These are phyloP conservation scores for Gynandropsis gynandra DNA, from an alignment of 345 rosid species.

Conservation along the genomic window DNA sequence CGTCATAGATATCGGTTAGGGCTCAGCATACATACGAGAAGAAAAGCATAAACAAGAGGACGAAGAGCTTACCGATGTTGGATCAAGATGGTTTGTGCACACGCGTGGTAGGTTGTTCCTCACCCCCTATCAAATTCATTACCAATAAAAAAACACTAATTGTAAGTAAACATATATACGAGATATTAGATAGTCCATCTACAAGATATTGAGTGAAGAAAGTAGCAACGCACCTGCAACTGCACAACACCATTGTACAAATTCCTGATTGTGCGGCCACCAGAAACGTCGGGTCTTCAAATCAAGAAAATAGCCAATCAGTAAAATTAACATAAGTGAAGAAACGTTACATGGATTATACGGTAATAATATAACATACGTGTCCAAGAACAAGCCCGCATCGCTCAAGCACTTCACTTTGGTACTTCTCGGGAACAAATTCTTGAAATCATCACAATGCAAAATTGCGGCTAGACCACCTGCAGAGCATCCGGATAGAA, in stretches of 20 bases:
- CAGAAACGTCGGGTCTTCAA: slow-evolving; percentile 71
- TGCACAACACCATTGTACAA: slow-evolving; percentile 67
- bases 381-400: slow-evolving; percentile 91
- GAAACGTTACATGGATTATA: slow-evolving; percentile 4
- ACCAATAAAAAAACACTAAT: no score
- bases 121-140: slow-evolving; percentile 38
- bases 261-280: slow-evolving; percentile 73
- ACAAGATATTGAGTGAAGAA: slow-evolving; percentile 1
- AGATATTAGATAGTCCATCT: no score
- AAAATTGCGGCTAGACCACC: slow-evolving; percentile 89
- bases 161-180: no score
- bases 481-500: slow-evolving; percentile 95
- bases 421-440: slow-evolving; percentile 51
- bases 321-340: slow-evolving; percentile 1
- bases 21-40: slow-evolving; percentile 5
- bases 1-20: not conserved
- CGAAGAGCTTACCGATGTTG: slow-evolving; percentile 54
- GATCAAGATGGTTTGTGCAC: slow-evolving; percentile 75
- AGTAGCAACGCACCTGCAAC: slow-evolving; percentile 51
- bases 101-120: slow-evolving; percentile 51
- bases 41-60: not conserved
- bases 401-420: slow-evolving; percentile 95
- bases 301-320: slow-evolving; percentile 18
- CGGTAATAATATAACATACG: slow-evolving; percentile 37
- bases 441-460: slow-evolving; percentile 82